Base-by-base conservation (phyloP, 306 rosid genomes). In the Dryas alaskensis region DNA sequence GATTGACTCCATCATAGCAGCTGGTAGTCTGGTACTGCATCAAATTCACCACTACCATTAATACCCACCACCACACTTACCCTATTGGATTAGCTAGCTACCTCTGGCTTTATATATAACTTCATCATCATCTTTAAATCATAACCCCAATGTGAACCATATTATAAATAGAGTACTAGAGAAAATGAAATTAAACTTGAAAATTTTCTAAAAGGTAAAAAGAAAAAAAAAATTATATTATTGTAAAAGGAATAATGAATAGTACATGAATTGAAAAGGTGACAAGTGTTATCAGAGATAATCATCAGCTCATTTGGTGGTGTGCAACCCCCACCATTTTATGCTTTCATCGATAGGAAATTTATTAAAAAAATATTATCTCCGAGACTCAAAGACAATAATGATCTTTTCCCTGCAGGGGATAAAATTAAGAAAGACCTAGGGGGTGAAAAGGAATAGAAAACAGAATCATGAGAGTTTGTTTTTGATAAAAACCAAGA, bases 221-320 rank as follows among this genome's bases (percentile, higher is more conserved):
- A 53, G 46, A 31, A 40, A 47, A 61, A 42, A 70, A 60, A 10
- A 43, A 7, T 39, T 3, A 51, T 13, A 42, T 9, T 37, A 75
- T 39, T 10, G 10, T 11, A 52, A 74, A 74, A 67, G 52, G 81
- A 76, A 57, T 6, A 83, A 81, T 60, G 80, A 75, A 40, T 72
- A 80, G 77, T n/a, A 59, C 48, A 66, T 51, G 75, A 73, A 86
- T 77, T 73, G 79, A 84, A 82, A 79, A 84, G 92, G 89, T 78
- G 88, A 73, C 92, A 72, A 82, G 92, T 91, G 91, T 76, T 84
- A 70, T 86, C 78, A 82, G 86, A 84, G 84, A 85, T 85, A 88
- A 93, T 82, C 80, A 93, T 91, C 16, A 89, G 86, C 81, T 89
- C 87, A 87, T 87, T 89, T 85, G 97, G 96, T 86, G 90, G 93